These are phyloP conservation scores for Aspergillus hiratsukae DNA, from an alignment of 2,329 filamentous ascomycete species.

Conservation along the genomic window DNA sequence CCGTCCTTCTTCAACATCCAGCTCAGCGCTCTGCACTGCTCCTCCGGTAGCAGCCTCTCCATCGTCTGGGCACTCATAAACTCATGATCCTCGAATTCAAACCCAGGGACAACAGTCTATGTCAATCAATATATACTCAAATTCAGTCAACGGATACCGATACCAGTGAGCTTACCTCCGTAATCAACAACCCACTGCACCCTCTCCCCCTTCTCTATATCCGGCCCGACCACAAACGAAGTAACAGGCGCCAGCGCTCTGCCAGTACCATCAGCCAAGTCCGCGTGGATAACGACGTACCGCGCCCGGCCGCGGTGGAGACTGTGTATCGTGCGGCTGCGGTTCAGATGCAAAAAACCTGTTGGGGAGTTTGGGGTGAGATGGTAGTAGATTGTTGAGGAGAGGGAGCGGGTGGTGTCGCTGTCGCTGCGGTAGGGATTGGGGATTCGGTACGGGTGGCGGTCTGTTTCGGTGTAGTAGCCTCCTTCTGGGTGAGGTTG, in stretches of 20 bases:
- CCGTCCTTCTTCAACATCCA: constrained; percentile 23
- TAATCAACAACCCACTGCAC: constrained; percentile 65
- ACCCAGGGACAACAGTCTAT: constrained; percentile 61
- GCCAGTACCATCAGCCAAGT: constrained; percentile 34
- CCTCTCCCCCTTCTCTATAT: constrained; percentile 56
- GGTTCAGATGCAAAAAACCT: constrained; percentile 61
- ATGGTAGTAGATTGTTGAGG: constrained; percentile 62
- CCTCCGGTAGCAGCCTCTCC: constrained; percentile 48
- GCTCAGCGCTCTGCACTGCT: constrained; percentile 46
- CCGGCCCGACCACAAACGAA: constrained; percentile 58
- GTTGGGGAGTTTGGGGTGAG: constrained; percentile 53
- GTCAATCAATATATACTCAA: background rate
- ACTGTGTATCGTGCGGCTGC: constrained; percentile 60
- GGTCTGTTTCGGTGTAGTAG: constrained; percentile 61
- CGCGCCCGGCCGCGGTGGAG: constrained; percentile 59
- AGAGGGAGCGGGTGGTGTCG: constrained; percentile 46
- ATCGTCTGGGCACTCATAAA: constrained; percentile 55
- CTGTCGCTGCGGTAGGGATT: constrained; percentile 40
- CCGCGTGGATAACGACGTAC: constrained; percentile 61
- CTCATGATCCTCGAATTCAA: constrained; percentile 64
- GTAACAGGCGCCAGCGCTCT: constrained; percentile 55
- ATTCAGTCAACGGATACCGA: too few species aligned
- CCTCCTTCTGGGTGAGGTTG: constrained; percentile 59
- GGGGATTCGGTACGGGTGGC: constrained; percentile 48
- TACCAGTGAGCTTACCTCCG: constrained; percentile 45